Conservation (phyloP, 208 protist species). For the Leptomonas seymouri region DNA sequence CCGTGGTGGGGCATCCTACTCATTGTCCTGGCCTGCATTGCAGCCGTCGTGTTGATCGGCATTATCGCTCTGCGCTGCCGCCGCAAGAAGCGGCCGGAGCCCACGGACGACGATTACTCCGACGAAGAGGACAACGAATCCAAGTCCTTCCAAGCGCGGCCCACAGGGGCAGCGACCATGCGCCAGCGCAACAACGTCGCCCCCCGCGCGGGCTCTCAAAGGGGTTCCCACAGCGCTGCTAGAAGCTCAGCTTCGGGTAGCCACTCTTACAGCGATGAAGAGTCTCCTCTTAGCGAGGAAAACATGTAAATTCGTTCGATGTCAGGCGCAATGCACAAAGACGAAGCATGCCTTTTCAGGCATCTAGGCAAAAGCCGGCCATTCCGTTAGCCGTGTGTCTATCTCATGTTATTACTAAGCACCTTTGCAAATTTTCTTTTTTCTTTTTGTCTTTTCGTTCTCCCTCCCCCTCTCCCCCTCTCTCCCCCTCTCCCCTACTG, state of each 20-base stretch:
- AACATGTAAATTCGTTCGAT: too few relatives aligned
- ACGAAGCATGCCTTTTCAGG: too few relatives aligned
- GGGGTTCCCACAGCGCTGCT: not conserved
- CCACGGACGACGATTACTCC: not conserved
- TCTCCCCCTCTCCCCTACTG: too few relatives aligned
- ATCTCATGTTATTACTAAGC: too few relatives aligned
- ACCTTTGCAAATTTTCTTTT: too few relatives aligned
- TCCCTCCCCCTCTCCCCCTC: not conserved
- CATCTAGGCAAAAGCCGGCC: too few relatives aligned
- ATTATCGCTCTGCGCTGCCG: not conserved
- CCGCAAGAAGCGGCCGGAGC: not conserved
- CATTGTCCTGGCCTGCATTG: constrained; percentile 4
- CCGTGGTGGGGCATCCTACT: constrained; percentile 14
- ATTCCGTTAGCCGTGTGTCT: too few relatives aligned
- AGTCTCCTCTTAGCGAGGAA: not conserved
- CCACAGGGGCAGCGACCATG: not conserved
- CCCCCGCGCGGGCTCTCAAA: not conserved
- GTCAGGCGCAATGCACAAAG: too few relatives aligned
- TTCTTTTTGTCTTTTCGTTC: not conserved
- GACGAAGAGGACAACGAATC: not conserved
- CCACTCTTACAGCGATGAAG: not conserved
- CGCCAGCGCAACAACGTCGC: not conserved
- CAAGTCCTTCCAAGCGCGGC: not conserved
- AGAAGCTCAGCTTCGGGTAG: not conserved
- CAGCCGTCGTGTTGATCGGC: not conserved